Percentiles rank a stretch among this genome's conserved stretches.
Evolutionary conservation across 768 basidiomycete genomes (phyloP).

Genomic region (Pulveroboletus sp.): DNA sequence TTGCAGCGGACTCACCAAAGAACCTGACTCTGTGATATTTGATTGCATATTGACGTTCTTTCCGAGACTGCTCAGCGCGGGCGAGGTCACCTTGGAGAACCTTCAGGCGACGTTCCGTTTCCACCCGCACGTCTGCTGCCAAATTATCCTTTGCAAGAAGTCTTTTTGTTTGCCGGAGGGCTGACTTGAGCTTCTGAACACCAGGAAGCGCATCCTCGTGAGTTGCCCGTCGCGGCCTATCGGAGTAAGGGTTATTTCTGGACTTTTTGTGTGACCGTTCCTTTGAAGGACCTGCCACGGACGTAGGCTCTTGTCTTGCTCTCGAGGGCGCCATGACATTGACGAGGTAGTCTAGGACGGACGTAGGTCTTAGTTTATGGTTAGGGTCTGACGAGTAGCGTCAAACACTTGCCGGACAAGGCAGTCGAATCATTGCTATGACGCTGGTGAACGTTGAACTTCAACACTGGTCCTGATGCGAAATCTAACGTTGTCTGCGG

Average conservation of each 20-base stretch:
- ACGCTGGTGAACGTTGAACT: background rate
- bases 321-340: slow-evolving; percentile 18
- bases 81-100: slow-evolving; percentile 70
- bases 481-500: slow-evolving; percentile 47
- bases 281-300: slow-evolving; percentile 11
- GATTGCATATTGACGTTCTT: slow-evolving; percentile 67
- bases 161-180: slow-evolving; percentile 76
- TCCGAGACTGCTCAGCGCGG: slow-evolving; percentile 54
- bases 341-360: background rate
- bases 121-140: slow-evolving; percentile 78
- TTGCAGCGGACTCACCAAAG: slow-evolving; percentile 59
- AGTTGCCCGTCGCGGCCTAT: slow-evolving; percentile 2
- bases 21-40: slow-evolving; percentile 92
- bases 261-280: slow-evolving; percentile 11
- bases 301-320: slow-evolving; percentile 2
- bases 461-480: slow-evolving; percentile 39
- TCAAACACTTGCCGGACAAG: background rate
- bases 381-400: slow-evolving; percentile 14
- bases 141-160: slow-evolving; percentile 82
- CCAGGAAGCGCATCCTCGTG: slow-evolving; percentile 44
- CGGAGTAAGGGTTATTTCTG: slow-evolving; percentile 11
- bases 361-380: background rate
- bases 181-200: slow-evolving; percentile 81
- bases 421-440: background rate
- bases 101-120: slow-evolving; percentile 73